Base-by-base conservation (phyloP, 805 yeast species). In the Kluyveromyces dobzhanskii region DNA sequence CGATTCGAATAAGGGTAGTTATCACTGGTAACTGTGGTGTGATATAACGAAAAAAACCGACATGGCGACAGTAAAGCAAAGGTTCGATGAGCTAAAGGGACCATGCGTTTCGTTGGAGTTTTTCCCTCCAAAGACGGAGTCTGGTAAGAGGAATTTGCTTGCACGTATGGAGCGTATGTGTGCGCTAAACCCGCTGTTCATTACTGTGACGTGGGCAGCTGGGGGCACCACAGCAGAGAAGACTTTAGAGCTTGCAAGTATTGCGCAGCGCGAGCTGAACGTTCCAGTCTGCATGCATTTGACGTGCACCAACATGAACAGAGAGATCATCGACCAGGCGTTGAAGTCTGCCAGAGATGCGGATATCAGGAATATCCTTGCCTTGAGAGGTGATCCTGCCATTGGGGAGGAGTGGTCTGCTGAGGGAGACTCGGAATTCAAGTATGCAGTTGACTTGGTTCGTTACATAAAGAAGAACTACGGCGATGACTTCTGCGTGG, bases 171-270 rank as follows among this genome's bases (percentile, higher is more conserved):
- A 76, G 53, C 78, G 99, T 53, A 81, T 92, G 88, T 77, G 85
- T 46, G 81, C 82, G 3, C 64, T 92, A 45, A 88, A 87, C 41
- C 97, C 97, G 3, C 65, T 81, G 12, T 94, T 92, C 57, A 80
- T 90, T 39, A 85, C 95, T 3, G 82, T 92, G 11, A 92, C 99
- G 0, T 92, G 97, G 97, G 98, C 97, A 25, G 97, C 98, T 4
- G 97, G 97, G 30, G 98, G 98, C 3, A 78, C 94, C 4, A 86
- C 97, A 8, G 77, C 90, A 34, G 81, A 76, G 35, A 87, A 86
- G 64, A 85, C 96, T 0, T 61, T 92, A 42, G 90, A 85, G 32
- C 67, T 92, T 42, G 95, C 96, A 1, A 67, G 75, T 17, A 71
- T 84, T 2, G 81, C 94, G 49, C 85, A 83, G 51, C 64, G 71